These are phyloP conservation scores for Magnusiomyces sp. DNA, from an alignment of 1,139 yeast species.

Conservation along the genomic window DNA sequence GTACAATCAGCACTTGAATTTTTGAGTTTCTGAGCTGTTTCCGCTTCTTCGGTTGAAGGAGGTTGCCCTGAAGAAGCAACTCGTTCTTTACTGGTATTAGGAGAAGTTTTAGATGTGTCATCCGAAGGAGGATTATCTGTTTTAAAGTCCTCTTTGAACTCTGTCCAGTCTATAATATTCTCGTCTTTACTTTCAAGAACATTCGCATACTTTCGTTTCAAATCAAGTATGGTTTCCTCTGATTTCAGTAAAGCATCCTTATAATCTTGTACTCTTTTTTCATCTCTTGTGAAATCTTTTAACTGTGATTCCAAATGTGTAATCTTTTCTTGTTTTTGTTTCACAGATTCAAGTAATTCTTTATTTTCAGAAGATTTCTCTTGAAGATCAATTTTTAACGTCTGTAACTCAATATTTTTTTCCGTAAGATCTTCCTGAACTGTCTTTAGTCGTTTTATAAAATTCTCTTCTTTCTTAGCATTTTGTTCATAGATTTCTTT, in stretches of 20 bases:
- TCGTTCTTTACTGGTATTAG: too few species aligned
- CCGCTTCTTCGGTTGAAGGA: too few species aligned
- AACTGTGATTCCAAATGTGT: conserved; percentile 21
- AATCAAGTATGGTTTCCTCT: conserved; percentile 17
- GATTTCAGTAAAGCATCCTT: conserved; percentile 19
- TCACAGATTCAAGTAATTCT: conserved; percentile 8
- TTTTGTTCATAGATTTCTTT: conserved; percentile 19
- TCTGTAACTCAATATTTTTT: conserved; percentile 21
- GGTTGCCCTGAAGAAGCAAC: too few species aligned
- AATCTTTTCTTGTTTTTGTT: conserved; percentile 15
- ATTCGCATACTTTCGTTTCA: neutral
- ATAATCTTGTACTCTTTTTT: conserved; percentile 15
- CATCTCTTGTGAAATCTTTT: conserved; percentile 16
- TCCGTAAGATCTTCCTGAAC: conserved; percentile 16
- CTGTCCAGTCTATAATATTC: neutral
- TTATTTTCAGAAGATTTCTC: conserved; percentile 20
- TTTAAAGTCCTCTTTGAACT: too few species aligned
- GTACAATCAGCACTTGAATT: too few species aligned
- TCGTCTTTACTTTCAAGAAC: conserved; percentile 8
- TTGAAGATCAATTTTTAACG: conserved; percentile 18
- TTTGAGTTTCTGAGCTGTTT: too few species aligned
- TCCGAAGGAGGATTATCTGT: too few species aligned
- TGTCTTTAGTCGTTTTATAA: conserved; percentile 1
- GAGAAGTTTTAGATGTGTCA: too few species aligned
- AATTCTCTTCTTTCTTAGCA: conserved; percentile 7